Conservation (phyloP, 352 stramenopile species). For the Peronospora belbahrii region DNA sequence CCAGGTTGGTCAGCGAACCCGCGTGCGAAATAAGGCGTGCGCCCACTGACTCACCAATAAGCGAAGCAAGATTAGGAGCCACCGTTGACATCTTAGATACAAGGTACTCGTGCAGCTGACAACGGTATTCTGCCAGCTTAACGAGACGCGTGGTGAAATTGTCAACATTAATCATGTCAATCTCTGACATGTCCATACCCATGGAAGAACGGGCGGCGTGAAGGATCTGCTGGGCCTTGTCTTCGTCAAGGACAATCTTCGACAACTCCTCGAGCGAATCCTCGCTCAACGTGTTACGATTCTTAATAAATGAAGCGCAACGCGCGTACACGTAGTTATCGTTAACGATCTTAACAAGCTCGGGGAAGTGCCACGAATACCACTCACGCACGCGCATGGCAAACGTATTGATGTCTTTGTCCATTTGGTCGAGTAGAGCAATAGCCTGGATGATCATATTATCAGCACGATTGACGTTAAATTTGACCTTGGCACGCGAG, state of each 20-base stretch:
- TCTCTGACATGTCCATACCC: conserved; percentile 98
- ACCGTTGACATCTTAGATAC: conserved; percentile 97
- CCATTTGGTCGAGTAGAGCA: conserved; percentile 98
- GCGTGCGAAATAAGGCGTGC: conserved; percentile 99
- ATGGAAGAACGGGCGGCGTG: conserved; percentile 94
- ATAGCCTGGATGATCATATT: conserved; percentile 99
- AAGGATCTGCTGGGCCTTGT: conserved; percentile 92
- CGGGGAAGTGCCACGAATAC: conserved; percentile 99
- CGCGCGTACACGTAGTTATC: conserved; percentile 99
- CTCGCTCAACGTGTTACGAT: conserved; percentile 74
- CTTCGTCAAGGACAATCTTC: conserved; percentile 96
- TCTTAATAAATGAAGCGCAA: conserved; percentile 95
- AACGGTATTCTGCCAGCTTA: conserved; percentile 97
- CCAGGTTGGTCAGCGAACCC: conserved; percentile 97
- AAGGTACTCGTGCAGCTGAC: conserved; percentile 92
- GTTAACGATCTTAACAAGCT: conserved; percentile 99
- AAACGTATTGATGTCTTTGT: conserved; percentile 99
- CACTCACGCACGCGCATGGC: conserved; percentile 99
- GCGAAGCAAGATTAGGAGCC: conserved; percentile 95
- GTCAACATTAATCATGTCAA: conserved; percentile 99
- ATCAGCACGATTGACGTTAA: conserved; percentile 98
- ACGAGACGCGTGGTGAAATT: conserved; percentile 98
- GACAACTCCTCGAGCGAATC: conserved; percentile 75
- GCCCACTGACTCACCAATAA: conserved; percentile 99
- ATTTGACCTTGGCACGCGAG: conserved; percentile 98